Base-by-base conservation (phyloP, 768 basidiomycete species). In the Amanita inopinata region DNA sequence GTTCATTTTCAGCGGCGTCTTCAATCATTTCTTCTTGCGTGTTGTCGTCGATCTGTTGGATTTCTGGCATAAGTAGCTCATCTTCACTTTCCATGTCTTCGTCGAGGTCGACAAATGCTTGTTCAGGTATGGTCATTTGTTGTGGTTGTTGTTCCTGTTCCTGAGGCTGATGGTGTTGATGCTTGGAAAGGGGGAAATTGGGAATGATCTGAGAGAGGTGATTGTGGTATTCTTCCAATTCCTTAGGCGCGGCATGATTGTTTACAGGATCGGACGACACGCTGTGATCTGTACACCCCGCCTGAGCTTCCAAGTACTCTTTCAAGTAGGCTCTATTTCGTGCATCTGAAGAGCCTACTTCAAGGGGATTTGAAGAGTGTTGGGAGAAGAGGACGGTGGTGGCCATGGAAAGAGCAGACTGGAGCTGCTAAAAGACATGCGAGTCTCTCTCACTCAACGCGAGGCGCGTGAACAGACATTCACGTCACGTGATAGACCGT, bases 81-180 rank as follows among this genome's bases (percentile, higher is more conserved):
- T 76, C 73, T 27, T 74, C 73, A 53, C 71, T 71, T 15, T 62
- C 63, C 65, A 69, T 71, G 18, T 66, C 65, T 33, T 74, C 71
- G 36, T 74, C 73, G 25, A 71, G 57, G 49, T 78, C 71, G 14
- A 69, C 63, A 48, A 61, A 58, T 19, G 53, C 31, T 3, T 39
- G 35, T 10, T 43, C 46, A n/a, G 46, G 47, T n/a, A n/a, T 10
- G n/a, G n/a, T n/a, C n/a, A n/a, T n/a, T n/a, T n/a, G n/a, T 31
- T n/a, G 28, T n/a, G 28, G 28, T 9, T 9, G 9, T 9, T n/a
- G 9, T 31, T 9, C 28, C n/a, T 9, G n/a, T 9, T 9, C 28
- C n/a, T n/a, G 28, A 31, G 9, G n/a, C 9, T 31, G 9, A 9
- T 9, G 28, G n/a, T 9, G n/a, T 19, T 35, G 35, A 5, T 20